A percentile compares a stretch with the other conserved stretches of the same genome.
phyloP scores from a whole-genome alignment of 805 yeast species.

The Metschnikowia peoriensis region DNA sequence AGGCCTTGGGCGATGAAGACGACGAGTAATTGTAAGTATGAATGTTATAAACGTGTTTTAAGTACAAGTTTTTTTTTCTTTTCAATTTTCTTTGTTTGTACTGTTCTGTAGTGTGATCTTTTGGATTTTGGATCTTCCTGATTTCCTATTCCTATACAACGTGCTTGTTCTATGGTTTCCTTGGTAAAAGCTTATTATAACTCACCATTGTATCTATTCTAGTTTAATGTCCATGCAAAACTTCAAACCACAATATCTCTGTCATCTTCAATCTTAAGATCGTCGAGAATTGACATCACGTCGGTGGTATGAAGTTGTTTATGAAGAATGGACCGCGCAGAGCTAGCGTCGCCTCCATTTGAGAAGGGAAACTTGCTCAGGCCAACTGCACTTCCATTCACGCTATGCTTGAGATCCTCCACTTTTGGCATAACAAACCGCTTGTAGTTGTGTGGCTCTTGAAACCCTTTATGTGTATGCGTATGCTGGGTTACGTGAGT shows the following conservation, averaged over 20 bases:
- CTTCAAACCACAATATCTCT: slow-evolving; percentile 13
- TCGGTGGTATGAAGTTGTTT: slow-evolving; percentile 33
- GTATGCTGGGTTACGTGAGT: slow-evolving; percentile 12
- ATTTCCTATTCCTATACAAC: neutral
- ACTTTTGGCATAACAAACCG: slow-evolving; percentile 15
- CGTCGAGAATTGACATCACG: slow-evolving; percentile 33
- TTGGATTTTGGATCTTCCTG: neutral
- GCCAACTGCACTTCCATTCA: slow-evolving; percentile 7
- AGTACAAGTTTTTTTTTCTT: neutral
- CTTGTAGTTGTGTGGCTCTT: neutral
- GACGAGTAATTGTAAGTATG: slow-evolving; percentile 28
- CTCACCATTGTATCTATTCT: too few relatives aligned
- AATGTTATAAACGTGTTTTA: neutral
- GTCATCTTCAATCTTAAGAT: slow-evolving; percentile 37
- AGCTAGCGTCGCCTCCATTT: slow-evolving; percentile 2
- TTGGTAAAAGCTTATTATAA: too few relatives aligned
- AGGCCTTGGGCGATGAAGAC: slow-evolving; percentile 66
- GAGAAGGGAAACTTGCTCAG: neutral
- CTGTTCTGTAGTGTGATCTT: neutral
- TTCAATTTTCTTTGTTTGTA: neutral
- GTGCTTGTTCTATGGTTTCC: neutral
- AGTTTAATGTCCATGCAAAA: too few relatives aligned
- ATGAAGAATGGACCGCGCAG: slow-evolving; percentile 28
- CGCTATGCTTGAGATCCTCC: slow-evolving; percentile 15
- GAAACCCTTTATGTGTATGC: neutral